Evolutionary conservation across 1,284 basidiomycete genomes (phyloP).

Genomic region (Peniophora sp.): DNA sequence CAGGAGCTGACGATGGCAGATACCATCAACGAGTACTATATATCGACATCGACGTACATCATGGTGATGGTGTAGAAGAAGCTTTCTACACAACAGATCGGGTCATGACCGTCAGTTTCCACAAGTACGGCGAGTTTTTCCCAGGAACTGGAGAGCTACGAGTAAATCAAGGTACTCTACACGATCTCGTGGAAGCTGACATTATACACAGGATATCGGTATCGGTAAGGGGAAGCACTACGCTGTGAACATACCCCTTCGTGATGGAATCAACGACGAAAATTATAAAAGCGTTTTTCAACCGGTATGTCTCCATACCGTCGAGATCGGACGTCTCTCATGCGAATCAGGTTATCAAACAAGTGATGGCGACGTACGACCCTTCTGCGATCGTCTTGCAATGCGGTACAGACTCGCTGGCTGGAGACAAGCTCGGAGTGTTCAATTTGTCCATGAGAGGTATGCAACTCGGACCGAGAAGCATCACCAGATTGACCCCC

Average conservation of each 20-base stretch:
- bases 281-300: slow-evolving; percentile 95
- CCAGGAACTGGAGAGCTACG: slow-evolving; percentile 96
- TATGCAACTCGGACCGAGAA: no score
- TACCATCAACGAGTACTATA: slow-evolving; percentile 96
- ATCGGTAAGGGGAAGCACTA: slow-evolving; percentile 92
- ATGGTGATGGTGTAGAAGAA: slow-evolving; percentile 98
- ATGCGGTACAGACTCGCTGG: slow-evolving; percentile 97
- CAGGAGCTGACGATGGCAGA: slow-evolving; percentile 27
- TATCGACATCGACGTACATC: slow-evolving; percentile 98
- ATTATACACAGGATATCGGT: slow-evolving; percentile 69
- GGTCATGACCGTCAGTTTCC: slow-evolving; percentile 98
- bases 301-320: slow-evolving; percentile 52
- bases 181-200: background rate
- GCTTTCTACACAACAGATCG: slow-evolving; percentile 99
- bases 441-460: slow-evolving; percentile 97
- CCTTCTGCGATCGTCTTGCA: slow-evolving; percentile 96
- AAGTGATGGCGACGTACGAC: slow-evolving; percentile 95
- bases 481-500: no score
- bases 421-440: slow-evolving; percentile 94
- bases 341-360: slow-evolving; percentile 71
- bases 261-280: slow-evolving; percentile 95
- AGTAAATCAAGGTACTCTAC: slow-evolving; percentile 27
- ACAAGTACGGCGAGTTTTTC: slow-evolving; percentile 99
- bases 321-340: background rate
- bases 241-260: slow-evolving; percentile 89